Base-by-base conservation (phyloP, 2,329 filamentous ascomycete species). In the Ceratocystis diversiconidia region DNA sequence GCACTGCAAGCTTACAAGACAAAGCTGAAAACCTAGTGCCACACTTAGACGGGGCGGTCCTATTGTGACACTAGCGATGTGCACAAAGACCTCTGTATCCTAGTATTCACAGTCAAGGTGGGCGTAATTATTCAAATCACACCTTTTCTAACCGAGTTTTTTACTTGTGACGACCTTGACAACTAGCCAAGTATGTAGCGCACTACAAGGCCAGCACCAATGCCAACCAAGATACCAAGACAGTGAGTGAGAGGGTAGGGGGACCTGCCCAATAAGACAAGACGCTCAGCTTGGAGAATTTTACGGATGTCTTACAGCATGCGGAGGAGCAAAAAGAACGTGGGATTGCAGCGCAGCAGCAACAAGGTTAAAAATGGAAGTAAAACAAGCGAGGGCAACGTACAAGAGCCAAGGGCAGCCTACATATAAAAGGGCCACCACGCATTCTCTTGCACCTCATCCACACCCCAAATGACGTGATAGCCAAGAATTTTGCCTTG, bases 371-470 rank as follows among this genome's bases (percentile, higher is more conserved):
- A 41, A 2, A 41, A 17, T 1, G 10, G 17, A n/a, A 32, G n/a
- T 19, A 52, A 30, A 12, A 30, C 50, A 28, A 55, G 25, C 5
- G 50, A 30, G 52, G 28, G 25, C 55, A 15, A n/a, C 7, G 22
- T 10, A 12, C 10, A 36, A 59, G 55, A 30, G 28, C 28, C 7
- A 36, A 36, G 25, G n/a, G 12, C 36, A 32, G 25, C 55, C 28
- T 41, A 25, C 55, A 15, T 65, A 65, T 65, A 66, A 66, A 66
- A 66, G 65, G 61, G 25, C 48, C 30, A 19, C 6, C 22, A 32
- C 19, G 25, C 36, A 41, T 4, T 41, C 52, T 8, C 63, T 32
- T 12, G 46, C 50, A 61, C 55, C 62, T 64, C 65, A 66, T 64
- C 15, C 28, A 25, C 22, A 12, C 17, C 32, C 10, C 25, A 44